Base-by-base conservation (phyloP, 2,329 filamentous ascomycete genomes). In the Cercospora janseana region DNA sequence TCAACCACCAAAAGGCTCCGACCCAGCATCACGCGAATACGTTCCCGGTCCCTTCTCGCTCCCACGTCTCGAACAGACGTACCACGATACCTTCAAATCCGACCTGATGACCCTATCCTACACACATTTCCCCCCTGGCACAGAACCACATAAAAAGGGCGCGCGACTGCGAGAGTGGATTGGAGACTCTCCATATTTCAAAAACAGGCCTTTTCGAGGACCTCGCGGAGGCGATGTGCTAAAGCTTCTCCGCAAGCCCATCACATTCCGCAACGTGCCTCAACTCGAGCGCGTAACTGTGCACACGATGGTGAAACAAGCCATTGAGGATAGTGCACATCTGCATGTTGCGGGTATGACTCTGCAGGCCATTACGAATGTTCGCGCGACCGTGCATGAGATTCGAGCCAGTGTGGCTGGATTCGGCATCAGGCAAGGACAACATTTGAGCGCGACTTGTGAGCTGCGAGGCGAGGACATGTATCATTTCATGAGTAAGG, bases 51-150 rank as follows among this genome's bases (percentile, higher is more conserved):
- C 93, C 2, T 98, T 97, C 77, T 87, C 85, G 66, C 78, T 87
- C 42, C 87, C 92, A 9, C 87, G 93, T 47, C 79, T 96, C 52
- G 84, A 89, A 71, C 88, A 97, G 71, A 96, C 92, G 41, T 96
- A 88, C 75, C 80, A 93, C 65, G 83, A 83, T 61, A 95, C 90
- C 53, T 80, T 96, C 60, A 87, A 89, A 32, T 78, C 88, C 23
- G 93, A 98, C 71, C 79, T 96, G 62, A 82, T 97, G 75, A 87
- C 90, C 38, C 79, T 98, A 64, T 83, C 86, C 61, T 98, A 98
- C 75, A 80, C 82, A 49, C 93, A 98, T 75, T 81, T 76, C 45
- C 87, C 89, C 1, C 91, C 91, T 0, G 91, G 90, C 52, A 86
- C 85, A 74, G 66, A 77, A 68, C 69, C 76, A 8, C 72, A 78